Base-by-base conservation (phyloP, 140 eudicot species). In the Stevia rebaudiana region DNA sequence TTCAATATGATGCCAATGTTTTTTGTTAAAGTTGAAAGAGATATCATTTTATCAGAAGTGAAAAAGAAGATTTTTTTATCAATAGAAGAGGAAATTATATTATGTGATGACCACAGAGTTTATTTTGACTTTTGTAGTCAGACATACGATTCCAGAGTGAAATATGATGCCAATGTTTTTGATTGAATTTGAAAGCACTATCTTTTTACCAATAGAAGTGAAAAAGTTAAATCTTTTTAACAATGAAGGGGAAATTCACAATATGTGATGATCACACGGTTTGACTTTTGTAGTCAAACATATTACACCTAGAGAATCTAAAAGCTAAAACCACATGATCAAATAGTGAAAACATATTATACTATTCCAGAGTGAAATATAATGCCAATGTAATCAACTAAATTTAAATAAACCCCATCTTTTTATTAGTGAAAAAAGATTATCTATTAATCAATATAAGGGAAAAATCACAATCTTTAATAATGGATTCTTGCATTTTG, bases 1-100 rank as follows among this genome's bases (percentile, higher is more conserved):
- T 31, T 63, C 58, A 43, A 47, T 31, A 28, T 64, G 58, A 50
- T 53, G 16, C 60, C 60, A 53, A 24, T 53, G 19, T 35, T 18
- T 17, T 18, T 18, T 8, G 19, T 17, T 15, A 16, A 10, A 36
- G 40, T 28, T 30, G 11, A 56, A 31, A 56, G 24, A 24, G 3
- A 12, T 24, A 56, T 56, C 23, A 12, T 24, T 54, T 25, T 5
- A 43, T 42, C 25, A 15, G 24, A 42, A 43, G 42, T 15, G 55
- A 24, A 24, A 25, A 24, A 63, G 30, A 11, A 10, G 5, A 62
- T 46, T 3, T 23, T 25, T 1, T 28, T 1, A 28, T 28, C 33
- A 28, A 2, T 28, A 28, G 33, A 28, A n/a, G n/a, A n/a, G n/a
- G n/a, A n/a, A n/a, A n/a, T n/a, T 4, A 28, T 4, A 28, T 1